A percentile compares a stretch with the other conserved stretches of the same genome.
These are phyloP conservation scores for Pleurotus tuoliensis DNA, from an alignment of 768 basidiomycete genomes.

Conservation along the genomic window DNA sequence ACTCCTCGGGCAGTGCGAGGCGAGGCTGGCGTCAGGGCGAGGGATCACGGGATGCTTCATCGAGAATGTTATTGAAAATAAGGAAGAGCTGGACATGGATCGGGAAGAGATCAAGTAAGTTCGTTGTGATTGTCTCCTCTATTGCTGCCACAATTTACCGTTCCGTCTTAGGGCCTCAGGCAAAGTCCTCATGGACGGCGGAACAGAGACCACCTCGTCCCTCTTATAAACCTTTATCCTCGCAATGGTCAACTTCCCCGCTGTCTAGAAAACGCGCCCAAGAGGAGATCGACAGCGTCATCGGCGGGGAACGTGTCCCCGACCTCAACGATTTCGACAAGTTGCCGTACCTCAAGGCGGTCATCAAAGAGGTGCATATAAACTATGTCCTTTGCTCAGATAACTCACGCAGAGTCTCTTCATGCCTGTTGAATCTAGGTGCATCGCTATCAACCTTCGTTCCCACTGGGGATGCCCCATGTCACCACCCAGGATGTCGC, in stretches of 20 bases:
- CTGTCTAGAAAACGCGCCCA: constrained; percentile 22
- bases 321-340: constrained; percentile 15
- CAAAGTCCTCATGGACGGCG: neutral
- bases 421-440: neutral
- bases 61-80: neutral
- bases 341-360: constrained; percentile 20
- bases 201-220: neutral
- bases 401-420: neutral
- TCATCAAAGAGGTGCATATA: constrained; percentile 18
- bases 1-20: neutral
- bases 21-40: neutral
- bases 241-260: constrained; percentile 23
- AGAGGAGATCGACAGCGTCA: constrained; percentile 23
- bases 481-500: constrained; percentile 8
- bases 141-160: no score
- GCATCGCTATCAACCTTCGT: constrained; percentile 6
- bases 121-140: no score
- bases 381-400: neutral
- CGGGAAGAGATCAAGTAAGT: neutral
- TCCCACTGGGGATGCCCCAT: constrained; percentile 12
- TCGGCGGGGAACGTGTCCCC: constrained; percentile 23
- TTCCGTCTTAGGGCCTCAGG: neutral
- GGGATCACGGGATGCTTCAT: neutral
- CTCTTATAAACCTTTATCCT: constrained; percentile 16
- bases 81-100: neutral